Evolutionary conservation across 495 filamentous ascomycete species (phyloP), one percentile per base, ranked within the genome.

Genomic region (Aspergillus bridgeri): DNA sequence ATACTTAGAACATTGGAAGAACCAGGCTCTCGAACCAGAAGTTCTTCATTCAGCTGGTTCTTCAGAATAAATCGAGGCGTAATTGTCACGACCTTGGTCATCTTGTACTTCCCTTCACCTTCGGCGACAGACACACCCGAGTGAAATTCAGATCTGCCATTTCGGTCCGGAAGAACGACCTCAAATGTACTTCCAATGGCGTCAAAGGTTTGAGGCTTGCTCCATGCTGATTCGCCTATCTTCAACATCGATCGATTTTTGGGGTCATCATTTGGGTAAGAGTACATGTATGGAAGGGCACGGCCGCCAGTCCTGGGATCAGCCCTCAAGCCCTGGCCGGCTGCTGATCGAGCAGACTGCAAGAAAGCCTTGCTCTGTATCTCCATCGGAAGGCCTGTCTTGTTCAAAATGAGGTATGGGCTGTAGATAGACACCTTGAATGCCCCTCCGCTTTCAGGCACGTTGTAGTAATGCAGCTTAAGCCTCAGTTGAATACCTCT

Each of bases 131-230:
- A 90, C 23, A 98, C 83, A 19, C 95, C 94, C 21, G 93, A 80
- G 69, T 96, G 90, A 68, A 96, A 89, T 69, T 98, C 93, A 3
- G 86, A 83, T 55, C 87, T 86, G 24, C 81, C 86, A 20, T 76
- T 77, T 5, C 80, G 60, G 6, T 92, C 89, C 13, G 89, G 87
- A 44, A 98, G 81, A 27, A 91, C 81, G 17, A 95, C 88, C 60
- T 96, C 91, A 24, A 88, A 84, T 5, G 86, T 90, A 69, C 92
- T 96, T 47, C 94, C 94, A 57, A 98, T 93, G n/a, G 94, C 94
- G 65, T 98, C 94, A 65, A 98, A 94, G 81, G 89, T 96, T 70
- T 97, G 93, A 3, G 95, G 92, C 69, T 89, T 96, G 73, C 93
- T 96, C 95, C 94, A 98, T 22, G 83, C 80, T 6, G 94, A 96